Evolutionary conservation across 805 yeast species (phyloP).

Genomic region (Scheffersomyces coipomensis): DNA sequence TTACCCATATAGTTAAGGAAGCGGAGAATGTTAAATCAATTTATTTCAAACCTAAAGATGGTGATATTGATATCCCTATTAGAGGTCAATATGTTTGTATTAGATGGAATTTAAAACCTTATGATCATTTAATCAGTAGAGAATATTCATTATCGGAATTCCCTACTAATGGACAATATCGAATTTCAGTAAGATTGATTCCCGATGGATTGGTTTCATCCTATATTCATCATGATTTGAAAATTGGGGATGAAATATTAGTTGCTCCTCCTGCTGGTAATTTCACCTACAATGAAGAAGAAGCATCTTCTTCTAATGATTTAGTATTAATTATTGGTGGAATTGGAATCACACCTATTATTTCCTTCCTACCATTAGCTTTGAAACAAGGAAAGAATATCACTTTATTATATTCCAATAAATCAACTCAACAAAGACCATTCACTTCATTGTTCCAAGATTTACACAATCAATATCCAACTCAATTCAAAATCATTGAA

Average conservation of each 20-base stretch:
- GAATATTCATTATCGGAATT: conserved; percentile 57
- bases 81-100: conserved; percentile 50
- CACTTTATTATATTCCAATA: conserved; percentile 33
- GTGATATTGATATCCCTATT: conserved; percentile 18
- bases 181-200: conserved; percentile 57
- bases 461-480: conserved; percentile 12
- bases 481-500: conserved; percentile 18
- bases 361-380: conserved; percentile 49
- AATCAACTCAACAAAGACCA: conserved; percentile 16
- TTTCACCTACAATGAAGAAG: conserved; percentile 32
- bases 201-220: conserved; percentile 50
- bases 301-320: conserved; percentile 15
- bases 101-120: conserved; percentile 31
- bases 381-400: conserved; percentile 25
- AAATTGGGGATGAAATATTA: conserved; percentile 47
- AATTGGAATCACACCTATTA: conserved; percentile 65
- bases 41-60: conserved; percentile 47
- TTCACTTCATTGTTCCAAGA: conserved; percentile 18
- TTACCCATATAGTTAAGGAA: conserved; percentile 43
- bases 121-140: conserved; percentile 46
- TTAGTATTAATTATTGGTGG: conserved; percentile 56
- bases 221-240: conserved; percentile 45
- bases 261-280: conserved; percentile 63
- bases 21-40: conserved; percentile 49
- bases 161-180: conserved; percentile 35